phyloP scores from a whole-genome alignment of 345 rosid species.

The Cardamine resedifolia region DNA sequence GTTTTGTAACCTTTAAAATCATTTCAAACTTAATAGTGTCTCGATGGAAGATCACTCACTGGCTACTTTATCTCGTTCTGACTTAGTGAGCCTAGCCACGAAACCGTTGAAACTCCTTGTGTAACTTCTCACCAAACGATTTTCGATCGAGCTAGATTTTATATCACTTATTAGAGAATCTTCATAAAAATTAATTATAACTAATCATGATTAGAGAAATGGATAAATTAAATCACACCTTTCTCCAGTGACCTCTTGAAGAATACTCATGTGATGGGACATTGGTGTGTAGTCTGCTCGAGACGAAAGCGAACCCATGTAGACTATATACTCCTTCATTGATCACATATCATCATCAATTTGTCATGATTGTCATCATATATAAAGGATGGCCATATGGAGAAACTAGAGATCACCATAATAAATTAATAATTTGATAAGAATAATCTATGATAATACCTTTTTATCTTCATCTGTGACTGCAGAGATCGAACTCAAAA shows the following conservation, averaged over 20 bases:
- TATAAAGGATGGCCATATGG: background rate
- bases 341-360: background rate
- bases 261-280: slow-evolving; percentile 40
- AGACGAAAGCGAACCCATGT: slow-evolving; percentile 36
- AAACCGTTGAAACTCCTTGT: slow-evolving; percentile 65
- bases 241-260: slow-evolving; percentile 33
- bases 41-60: slow-evolving; percentile 45
- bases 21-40: no score
- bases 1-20: no score
- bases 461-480: slow-evolving; percentile 10
- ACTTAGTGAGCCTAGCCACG: slow-evolving; percentile 46
- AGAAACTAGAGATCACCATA: background rate
- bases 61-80: slow-evolving; percentile 46
- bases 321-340: slow-evolving; percentile 26
- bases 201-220: background rate
- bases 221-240: slow-evolving; percentile 25
- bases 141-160: slow-evolving; percentile 28
- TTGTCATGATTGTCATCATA: background rate
- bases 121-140: slow-evolving; percentile 50
- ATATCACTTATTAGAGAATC: background rate
- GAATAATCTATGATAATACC: background rate
- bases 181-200: background rate
- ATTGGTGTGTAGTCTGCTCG: slow-evolving; percentile 23
- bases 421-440: background rate
- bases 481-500: slow-evolving; percentile 10